Evolutionary conservation across 768 basidiomycete species (phyloP), one percentile per base, ranked within the genome.

Genomic region (Lentinula lateritia): DNA sequence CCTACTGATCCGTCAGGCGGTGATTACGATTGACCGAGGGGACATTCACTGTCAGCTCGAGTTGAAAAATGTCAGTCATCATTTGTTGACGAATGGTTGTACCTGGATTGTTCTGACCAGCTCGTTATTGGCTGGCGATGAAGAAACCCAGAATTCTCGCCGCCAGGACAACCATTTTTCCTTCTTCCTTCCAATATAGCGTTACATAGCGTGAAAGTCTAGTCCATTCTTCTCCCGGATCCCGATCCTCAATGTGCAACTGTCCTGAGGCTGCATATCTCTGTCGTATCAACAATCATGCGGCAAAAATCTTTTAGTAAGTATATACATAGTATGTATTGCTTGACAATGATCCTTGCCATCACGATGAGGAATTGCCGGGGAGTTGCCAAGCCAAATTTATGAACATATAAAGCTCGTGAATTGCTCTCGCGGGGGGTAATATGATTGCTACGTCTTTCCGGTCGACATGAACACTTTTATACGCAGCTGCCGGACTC

Each of bases 11-110:
- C 38, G 23, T 9, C 41, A 67, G 66, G 66, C 53, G 66, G 65
- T 20, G 65, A 67, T 54, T 66, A 67, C 39, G 65, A 66, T 54
- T 67, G 59, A 63, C 48, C 36, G 9, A 41, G 18, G 10, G 13
- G 5, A 50, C 28, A 18, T 32, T 6, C 8, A 12, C 5, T 45
- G 41, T 16, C 20, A 23, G 4, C 34, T 34, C 35, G 32, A 23
- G 34, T 20, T 46, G 4, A 46, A 18, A 46, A 46, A 15, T 45
- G 5, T 15, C 43, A 15, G 15, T 18, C 43, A n/a, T 45, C 5
- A 45, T 16, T 45, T 48, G 46, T 48, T 3, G 46, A 48, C n/a
- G 4, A 23, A 20, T 48, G 18, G 18, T 48, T 48, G 18, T 46
- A 20, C 8, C 18, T 5, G 20, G 1, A 8, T 39, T 39, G 13